phyloP scores from a whole-genome alignment of 306 rosid genomes.

The Calophaca sinica region DNA sequence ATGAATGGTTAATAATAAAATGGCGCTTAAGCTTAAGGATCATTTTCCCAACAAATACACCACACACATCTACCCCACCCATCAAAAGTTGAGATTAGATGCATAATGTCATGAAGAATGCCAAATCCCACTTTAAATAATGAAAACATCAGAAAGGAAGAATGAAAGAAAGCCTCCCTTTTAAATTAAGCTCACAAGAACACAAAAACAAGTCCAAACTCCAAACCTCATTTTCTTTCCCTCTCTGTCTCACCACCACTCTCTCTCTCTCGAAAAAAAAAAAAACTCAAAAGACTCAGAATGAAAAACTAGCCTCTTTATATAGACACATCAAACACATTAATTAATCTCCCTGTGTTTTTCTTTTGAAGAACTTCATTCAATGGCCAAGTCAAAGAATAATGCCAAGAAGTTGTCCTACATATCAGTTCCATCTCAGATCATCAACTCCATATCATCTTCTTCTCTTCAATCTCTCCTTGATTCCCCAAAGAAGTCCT shows the following conservation, averaged over 20 bases:
- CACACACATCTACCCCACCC: background rate
- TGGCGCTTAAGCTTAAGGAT: background rate
- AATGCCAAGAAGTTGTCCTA: slow-evolving; percentile 67
- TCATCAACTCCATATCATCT: slow-evolving; percentile 81
- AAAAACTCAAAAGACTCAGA: background rate
- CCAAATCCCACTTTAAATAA: slow-evolving; percentile 7
- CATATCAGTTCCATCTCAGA: slow-evolving; percentile 97
- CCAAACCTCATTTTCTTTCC: slow-evolving; percentile 17
- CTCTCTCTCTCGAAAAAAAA: background rate
- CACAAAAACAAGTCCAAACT: slow-evolving; percentile 33
- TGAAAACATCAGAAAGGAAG: background rate
- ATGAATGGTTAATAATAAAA: background rate
- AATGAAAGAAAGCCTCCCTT: background rate
- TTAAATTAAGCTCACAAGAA: slow-evolving; percentile 35
- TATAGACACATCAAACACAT: too few species aligned
- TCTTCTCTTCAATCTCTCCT: slow-evolving; percentile 88
- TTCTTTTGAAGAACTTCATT: background rate
- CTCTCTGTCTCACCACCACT: slow-evolving; percentile 49
- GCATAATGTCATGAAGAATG: slow-evolving; percentile 26
- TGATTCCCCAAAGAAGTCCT: slow-evolving; percentile 81
- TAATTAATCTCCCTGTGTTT: background rate
- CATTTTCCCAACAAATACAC: slow-evolving; percentile 15
- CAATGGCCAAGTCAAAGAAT: slow-evolving; percentile 79
- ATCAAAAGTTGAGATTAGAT: background rate
- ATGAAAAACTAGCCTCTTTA: slow-evolving; percentile 19